Conservation (phyloP, 1,139 yeast species). For the Candida anutae region DNA sequence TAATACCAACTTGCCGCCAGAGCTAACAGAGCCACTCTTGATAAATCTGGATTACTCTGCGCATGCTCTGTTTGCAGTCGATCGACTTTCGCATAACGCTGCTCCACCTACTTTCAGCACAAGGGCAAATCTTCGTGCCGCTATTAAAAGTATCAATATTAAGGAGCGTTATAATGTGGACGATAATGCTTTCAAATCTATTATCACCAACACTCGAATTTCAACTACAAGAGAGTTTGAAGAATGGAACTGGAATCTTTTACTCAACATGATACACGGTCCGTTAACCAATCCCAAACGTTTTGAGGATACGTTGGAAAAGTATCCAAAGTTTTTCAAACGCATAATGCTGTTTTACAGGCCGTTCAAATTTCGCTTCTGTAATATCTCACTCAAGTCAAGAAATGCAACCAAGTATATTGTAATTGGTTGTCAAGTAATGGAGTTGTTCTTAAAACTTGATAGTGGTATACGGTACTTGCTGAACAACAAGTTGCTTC, state of each 20-base stretch:
- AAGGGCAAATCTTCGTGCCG: conserved; percentile 6
- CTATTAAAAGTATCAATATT: conserved; percentile 34
- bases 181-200: conserved; percentile 59
- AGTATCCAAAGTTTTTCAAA: conserved; percentile 76
- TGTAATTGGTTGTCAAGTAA: conserved; percentile 64
- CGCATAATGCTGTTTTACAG: conserved; percentile 79
- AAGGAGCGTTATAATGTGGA: conserved; percentile 51
- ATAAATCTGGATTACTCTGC: conserved; percentile 5
- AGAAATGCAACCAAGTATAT: conserved; percentile 50
- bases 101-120: background rate
- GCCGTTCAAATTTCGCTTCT: conserved; percentile 83
- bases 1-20: conserved; percentile 44
- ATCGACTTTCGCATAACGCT: conserved; percentile 18
- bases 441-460: conserved; percentile 52
- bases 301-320: conserved; percentile 69
- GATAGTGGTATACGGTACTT: conserved; percentile 67
- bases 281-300: conserved; percentile 66
- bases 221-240: conserved; percentile 69
- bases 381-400: conserved; percentile 35
- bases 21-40: conserved; percentile 10
- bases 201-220: conserved; percentile 64
- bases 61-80: conserved; percentile 28
- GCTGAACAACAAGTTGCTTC: conserved; percentile 65
- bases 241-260: conserved; percentile 83
- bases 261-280: conserved; percentile 66